Evolutionary conservation across 2,329 filamentous ascomycete species (phyloP), one percentile per base, ranked within the genome.

Genomic region (Fusarium tanahbumbuense): DNA sequence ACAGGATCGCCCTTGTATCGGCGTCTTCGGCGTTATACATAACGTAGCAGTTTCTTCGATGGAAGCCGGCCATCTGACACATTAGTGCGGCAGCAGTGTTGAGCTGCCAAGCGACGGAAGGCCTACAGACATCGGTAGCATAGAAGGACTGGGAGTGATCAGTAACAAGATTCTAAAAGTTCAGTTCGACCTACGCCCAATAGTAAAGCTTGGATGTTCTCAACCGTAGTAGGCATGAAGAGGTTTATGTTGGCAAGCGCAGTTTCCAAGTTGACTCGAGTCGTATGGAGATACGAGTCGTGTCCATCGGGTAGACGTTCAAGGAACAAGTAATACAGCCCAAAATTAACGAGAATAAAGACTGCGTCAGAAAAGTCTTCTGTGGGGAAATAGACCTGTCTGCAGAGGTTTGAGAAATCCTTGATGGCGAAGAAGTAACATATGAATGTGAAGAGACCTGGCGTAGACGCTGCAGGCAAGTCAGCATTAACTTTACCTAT

Each of bases 61-160:
- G 89, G 62, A 88, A 90, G 4, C 89, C 89, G 6, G 90, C 84
- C 0, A 86, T 86, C 71, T 89, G 87, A 68, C 88, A 89, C 55
- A 92, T 81, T 50, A 86, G 83, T 15, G 86, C 85, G 0, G 89
- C 89, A n/a, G 84, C 84, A 8, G 85, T 86, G 22, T 85, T 86
- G 18, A 91, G 79, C n/a, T 88, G 86, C 85, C 88, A 90, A 18
- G 87, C 87, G 5, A 91, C 82, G 0, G 87, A 88, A 1, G 88
- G 87, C 37, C 88, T 87, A 5, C 88, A 89, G 13, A 86, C 82
- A 66, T 91, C 88, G 48, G 91, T 84, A 13, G 88, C 85, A 70
- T 90, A 88, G 18, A 88, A 79, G 5, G 86, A 83, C 87, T 91
- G 50, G 16, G 20, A 9, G 12, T 11, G 18, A 9, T 22, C 25